phyloP scores from a whole-genome alignment of 2,329 filamentous ascomycete genomes.

The Laburnicola sp. region DNA sequence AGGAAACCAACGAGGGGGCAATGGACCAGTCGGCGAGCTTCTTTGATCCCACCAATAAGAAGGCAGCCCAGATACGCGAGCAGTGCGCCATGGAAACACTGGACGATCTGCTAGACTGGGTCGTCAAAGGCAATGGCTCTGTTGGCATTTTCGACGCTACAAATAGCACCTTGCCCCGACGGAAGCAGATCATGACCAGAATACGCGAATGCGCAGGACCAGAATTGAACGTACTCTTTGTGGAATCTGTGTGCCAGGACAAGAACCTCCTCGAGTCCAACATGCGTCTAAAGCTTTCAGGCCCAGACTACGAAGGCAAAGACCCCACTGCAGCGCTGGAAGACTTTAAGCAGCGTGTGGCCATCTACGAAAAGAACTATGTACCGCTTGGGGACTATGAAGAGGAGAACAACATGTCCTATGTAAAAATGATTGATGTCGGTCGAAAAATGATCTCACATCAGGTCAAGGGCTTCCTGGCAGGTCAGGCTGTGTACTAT shows the following conservation, averaged over 20 bases:
- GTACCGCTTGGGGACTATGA: conserved; percentile 88
- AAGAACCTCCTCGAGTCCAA: conserved; percentile 85
- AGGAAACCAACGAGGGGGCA: conserved; percentile 47
- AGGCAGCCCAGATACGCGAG: conserved; percentile 80
- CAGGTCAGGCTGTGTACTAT: conserved; percentile 90
- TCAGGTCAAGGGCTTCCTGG: conserved; percentile 87
- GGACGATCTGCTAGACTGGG: conserved; percentile 88
- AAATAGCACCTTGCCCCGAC: conserved; percentile 87
- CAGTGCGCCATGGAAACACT: conserved; percentile 90
- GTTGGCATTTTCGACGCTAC: conserved; percentile 97
- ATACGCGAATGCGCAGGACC: conserved; percentile 83
- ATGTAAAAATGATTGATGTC: conserved; percentile 97
- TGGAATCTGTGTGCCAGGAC: conserved; percentile 92
- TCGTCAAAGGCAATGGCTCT: conserved; percentile 78
- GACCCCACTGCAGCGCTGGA: conserved; percentile 81
- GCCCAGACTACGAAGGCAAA: conserved; percentile 93
- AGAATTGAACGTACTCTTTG: conserved; percentile 85
- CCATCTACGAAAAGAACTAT: conserved; percentile 92
- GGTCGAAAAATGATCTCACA: conserved; percentile 91
- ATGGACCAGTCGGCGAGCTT: conserved; percentile 91
- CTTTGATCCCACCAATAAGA: conserved; percentile 87
- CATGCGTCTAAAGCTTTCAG: conserved; percentile 94
- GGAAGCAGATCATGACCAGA: conserved; percentile 79
- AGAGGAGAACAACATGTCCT: conserved; percentile 87
- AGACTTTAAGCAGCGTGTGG: conserved; percentile 92